Evolutionary conservation across 805 yeast genomes (phyloP), one percentile per base, ranked within the genome.

Genomic region (Wickerhamomyces queroliae): DNA sequence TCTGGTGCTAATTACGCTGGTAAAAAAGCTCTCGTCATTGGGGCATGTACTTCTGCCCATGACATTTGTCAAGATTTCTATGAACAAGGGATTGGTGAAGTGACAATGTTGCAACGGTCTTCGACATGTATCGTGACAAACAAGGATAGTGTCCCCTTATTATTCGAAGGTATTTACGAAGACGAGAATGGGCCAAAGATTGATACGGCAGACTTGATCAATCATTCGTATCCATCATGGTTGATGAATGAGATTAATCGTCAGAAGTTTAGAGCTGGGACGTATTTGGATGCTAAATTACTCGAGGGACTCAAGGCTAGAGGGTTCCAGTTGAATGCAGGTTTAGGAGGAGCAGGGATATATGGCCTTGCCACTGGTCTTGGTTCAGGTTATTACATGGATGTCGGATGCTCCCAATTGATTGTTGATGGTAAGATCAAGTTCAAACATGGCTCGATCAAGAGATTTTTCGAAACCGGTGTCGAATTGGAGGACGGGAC

Each of bases 321-420:
- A 17, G 73, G 73, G 0, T 69, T 69, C 57, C 53, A 66, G 49
- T 48, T 62, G 13, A 65, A 64, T 44, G 53, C 60, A 21, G 74
- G 74, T 20, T 59, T 57, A 51, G 73, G 69, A 21, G 67, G 59
- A 20, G 61, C 71, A 26, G 74, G 75, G 2, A 48, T 69, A 38
- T 61, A 63, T 39, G 65, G 69, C 16, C 52, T 62, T 38, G 62
- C 66, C 44, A 55, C 52, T 44, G 53, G 70, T 36, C 56, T 66
- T 47, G 70, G 69, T 22, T 71, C 73, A 1, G 75, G 75, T 30
- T 69, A 68, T 47, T 69, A 69, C 46, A 65, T 64, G 39, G 72
- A 69, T 44, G 71, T 66, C 30, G 75, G 75, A 7, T 60, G 66
- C 40, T 65, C 72, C 24, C 59, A 56, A 32, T 48, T 62, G 42